A percentile compares a stretch with the other conserved stretches of the same genome.
Conservation (phyloP, 2,329 filamentous ascomycete genomes). For the Ascochyta clinopodiicola region DNA sequence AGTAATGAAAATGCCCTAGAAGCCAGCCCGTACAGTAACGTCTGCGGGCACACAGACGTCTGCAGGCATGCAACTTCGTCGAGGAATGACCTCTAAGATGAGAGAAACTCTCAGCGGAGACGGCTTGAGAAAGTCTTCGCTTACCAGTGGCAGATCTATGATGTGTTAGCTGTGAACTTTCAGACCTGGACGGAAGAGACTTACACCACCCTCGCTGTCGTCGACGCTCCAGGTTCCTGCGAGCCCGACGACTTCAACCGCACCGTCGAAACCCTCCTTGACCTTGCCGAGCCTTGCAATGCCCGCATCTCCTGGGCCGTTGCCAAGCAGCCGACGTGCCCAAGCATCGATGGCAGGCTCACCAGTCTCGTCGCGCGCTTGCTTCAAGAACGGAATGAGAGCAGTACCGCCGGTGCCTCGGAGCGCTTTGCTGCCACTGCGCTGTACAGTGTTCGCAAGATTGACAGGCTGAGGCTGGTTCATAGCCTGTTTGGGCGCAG, state of each 20-base stretch:
- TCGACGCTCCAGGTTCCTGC: slow-evolving; percentile 90
- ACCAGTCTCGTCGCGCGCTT: slow-evolving; percentile 93
- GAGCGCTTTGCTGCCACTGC: slow-evolving; percentile 63
- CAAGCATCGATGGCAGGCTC: slow-evolving; percentile 81
- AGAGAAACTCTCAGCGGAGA: slow-evolving; percentile 1
- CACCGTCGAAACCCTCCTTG: slow-evolving; percentile 60
- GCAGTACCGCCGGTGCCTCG: slow-evolving; percentile 93
- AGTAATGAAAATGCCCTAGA: slow-evolving; percentile 17
- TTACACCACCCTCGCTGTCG: slow-evolving; percentile 70
- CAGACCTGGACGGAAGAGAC: slow-evolving; percentile 11
- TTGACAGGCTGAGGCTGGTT: slow-evolving; percentile 56
- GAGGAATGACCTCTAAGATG: slow-evolving; percentile 13
- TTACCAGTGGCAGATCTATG: slow-evolving; percentile 39
- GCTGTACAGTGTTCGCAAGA: slow-evolving; percentile 58
- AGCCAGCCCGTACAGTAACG: slow-evolving; percentile 22
- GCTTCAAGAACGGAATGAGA: slow-evolving; percentile 93
- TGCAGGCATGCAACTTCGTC: slow-evolving; percentile 20
- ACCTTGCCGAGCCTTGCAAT: slow-evolving; percentile 57
- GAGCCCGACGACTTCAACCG: slow-evolving; percentile 70
- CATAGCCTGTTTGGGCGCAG: slow-evolving; percentile 60
- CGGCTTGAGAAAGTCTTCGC: neutral
- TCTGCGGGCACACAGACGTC: slow-evolving; percentile 20
- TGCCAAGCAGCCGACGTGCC: slow-evolving; percentile 65
- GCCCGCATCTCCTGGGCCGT: slow-evolving; percentile 55
- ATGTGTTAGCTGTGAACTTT: slow-evolving; percentile 3